Conservation (phyloP, 768 basidiomycete species). For the Naganishia antarctica region DNA sequence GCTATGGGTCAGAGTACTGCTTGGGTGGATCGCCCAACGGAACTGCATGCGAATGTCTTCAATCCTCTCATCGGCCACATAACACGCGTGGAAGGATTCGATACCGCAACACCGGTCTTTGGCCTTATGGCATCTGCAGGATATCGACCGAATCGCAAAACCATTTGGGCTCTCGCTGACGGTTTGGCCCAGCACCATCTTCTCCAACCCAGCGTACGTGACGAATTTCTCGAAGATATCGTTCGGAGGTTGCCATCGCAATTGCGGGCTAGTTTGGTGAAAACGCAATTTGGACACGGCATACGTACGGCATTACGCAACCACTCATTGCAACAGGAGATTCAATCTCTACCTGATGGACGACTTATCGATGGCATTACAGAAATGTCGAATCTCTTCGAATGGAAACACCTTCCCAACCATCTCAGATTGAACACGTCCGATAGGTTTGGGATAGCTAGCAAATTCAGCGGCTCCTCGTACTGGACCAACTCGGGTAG, state of each 20-base stretch:
- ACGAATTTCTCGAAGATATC: neutral
- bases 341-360: neutral
- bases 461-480: neutral
- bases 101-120: neutral
- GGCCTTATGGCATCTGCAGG: neutral
- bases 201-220: neutral
- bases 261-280: neutral
- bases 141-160: conserved; percentile 2
- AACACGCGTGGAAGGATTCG: neutral
- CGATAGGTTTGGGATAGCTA: neutral
- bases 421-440: neutral
- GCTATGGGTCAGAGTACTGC: neutral
- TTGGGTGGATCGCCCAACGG: neutral
- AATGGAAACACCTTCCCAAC: neutral
- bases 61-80: conserved; percentile 6
- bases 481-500: neutral
- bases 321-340: conserved; percentile 1
- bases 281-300: neutral
- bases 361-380: neutral
- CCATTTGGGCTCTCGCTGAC: neutral
- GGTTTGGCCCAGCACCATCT: neutral
- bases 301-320: conserved; percentile 10
- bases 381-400: neutral
- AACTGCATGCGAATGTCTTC: neutral
- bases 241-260: neutral